Percentiles rank a stretch among this genome's conserved stretches.
phyloP scores from a whole-genome alignment of 2,329 filamentous ascomycete species.

The Helminthosporium solani region DNA sequence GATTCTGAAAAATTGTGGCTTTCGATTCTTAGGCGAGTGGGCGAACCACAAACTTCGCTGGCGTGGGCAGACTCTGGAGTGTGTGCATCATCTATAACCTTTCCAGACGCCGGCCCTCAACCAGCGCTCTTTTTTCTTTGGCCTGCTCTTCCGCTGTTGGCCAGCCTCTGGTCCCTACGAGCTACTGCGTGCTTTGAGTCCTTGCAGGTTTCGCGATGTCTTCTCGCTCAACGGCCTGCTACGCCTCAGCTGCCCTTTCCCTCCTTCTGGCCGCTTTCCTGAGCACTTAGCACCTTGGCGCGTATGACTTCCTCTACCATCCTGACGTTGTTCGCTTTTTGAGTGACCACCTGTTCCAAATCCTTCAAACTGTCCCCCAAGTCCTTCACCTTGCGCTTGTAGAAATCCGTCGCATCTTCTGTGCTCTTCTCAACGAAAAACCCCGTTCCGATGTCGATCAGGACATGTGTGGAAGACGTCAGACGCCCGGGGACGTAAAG shows the following conservation, averaged over 20 bases:
- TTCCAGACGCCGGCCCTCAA: background rate
- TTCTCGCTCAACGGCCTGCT: background rate
- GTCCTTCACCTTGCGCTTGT: slow-evolving; percentile 67
- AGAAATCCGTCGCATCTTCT: slow-evolving; percentile 65
- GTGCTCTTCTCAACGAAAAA: slow-evolving; percentile 88
- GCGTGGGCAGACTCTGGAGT: too few species aligned
- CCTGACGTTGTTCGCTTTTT: slow-evolving; percentile 80
- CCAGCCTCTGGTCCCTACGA: background rate
- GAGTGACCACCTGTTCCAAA: slow-evolving; percentile 66
- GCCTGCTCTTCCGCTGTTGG: background rate
- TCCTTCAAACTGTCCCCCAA: slow-evolving; percentile 65
- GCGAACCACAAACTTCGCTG: too few species aligned
- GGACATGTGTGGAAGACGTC: slow-evolving; percentile 45
- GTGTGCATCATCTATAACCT: too few species aligned
- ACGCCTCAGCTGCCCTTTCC: slow-evolving; percentile 22
- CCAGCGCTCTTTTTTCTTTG: background rate
- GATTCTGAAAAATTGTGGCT: background rate
- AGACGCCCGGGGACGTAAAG: slow-evolving; percentile 88
- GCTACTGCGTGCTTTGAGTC: too few species aligned
- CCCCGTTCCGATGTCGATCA: slow-evolving; percentile 91
- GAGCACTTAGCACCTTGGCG: slow-evolving; percentile 38
- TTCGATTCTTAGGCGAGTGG: too few species aligned
- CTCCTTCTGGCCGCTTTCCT: slow-evolving; percentile 28
- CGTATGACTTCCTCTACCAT: slow-evolving; percentile 75
- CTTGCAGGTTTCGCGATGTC: background rate